phyloP scores from a whole-genome alignment of 192 early-diverging fungal species.

The Coemansia sp. region DNA sequence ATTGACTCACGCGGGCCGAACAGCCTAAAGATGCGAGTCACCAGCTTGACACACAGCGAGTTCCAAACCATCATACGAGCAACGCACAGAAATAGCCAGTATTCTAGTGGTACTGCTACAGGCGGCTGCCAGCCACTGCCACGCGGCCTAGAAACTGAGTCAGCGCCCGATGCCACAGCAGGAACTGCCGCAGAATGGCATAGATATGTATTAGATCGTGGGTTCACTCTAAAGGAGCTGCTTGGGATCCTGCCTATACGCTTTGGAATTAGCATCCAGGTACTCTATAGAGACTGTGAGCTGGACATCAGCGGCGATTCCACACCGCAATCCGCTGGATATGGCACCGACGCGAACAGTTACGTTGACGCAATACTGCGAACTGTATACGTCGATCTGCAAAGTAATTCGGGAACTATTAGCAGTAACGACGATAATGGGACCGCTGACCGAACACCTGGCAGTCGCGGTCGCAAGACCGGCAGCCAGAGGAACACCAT shows the following conservation, averaged over 20 bases:
- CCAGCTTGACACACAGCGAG: constrained; percentile 51
- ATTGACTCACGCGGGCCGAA: constrained; percentile 37
- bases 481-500: constrained; percentile 62
- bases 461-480: constrained; percentile 16
- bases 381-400: constrained; percentile 77
- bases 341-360: constrained; percentile 64
- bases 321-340: neutral
- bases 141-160: neutral
- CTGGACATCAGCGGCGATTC: neutral
- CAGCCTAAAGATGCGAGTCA: constrained; percentile 37
- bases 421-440: constrained; percentile 14
- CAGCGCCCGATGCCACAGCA: constrained; percentile 14
- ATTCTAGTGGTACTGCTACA: neutral
- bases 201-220: constrained; percentile 30
- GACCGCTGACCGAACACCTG: neutral
- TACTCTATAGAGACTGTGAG: constrained; percentile 66
- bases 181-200: constrained; percentile 45
- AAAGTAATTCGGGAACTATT: constrained; percentile 15
- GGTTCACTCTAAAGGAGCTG: constrained; percentile 47
- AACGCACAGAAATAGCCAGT: neutral
- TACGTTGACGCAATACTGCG: constrained; percentile 88
- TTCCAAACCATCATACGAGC: constrained; percentile 44
- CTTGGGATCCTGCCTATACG: constrained; percentile 58
- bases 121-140: constrained; percentile 1
- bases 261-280: constrained; percentile 82